Percentiles rank a stretch among this genome's conserved stretches.
phyloP scores from a whole-genome alignment of 805 yeast species.

The Candida coleopterorum region DNA sequence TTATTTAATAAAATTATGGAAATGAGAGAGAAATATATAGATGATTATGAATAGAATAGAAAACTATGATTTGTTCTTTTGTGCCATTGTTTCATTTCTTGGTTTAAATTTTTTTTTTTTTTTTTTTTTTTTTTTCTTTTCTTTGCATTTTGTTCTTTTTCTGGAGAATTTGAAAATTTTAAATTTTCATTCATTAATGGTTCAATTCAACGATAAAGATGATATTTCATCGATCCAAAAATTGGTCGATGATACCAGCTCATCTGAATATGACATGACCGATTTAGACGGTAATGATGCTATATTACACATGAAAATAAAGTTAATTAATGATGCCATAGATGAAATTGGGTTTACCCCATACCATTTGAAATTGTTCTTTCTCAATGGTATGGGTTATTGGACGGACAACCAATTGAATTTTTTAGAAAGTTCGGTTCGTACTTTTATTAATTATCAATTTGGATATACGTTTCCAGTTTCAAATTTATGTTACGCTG shows the following conservation, averaged over 20 bases:
- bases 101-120: neutral
- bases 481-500: conserved; percentile 34
- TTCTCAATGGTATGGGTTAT: conserved; percentile 54
- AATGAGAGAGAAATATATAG: conserved; percentile 17
- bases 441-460: conserved; percentile 44
- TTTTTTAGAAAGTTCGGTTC: conserved; percentile 43
- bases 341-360: conserved; percentile 46
- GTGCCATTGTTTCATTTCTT: too few species aligned
- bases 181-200: neutral
- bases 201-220: conserved; percentile 1
- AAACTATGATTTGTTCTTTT: too few species aligned
- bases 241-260: conserved; percentile 4
- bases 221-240: conserved; percentile 1
- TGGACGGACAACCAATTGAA: conserved; percentile 51
- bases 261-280: conserved; percentile 11
- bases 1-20: conserved; percentile 22
- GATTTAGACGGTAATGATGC: conserved; percentile 26
- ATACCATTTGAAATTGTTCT: conserved; percentile 47
- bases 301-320: conserved; percentile 24
- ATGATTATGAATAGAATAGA: conserved; percentile 12
- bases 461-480: conserved; percentile 41
- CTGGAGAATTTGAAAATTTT: neutral
- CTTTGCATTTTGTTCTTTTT: too few species aligned
- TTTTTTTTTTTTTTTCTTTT: neutral
- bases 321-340: conserved; percentile 25